Base-by-base conservation (phyloP, 352 stramenopile species). In the Globisporangium polare region DNA sequence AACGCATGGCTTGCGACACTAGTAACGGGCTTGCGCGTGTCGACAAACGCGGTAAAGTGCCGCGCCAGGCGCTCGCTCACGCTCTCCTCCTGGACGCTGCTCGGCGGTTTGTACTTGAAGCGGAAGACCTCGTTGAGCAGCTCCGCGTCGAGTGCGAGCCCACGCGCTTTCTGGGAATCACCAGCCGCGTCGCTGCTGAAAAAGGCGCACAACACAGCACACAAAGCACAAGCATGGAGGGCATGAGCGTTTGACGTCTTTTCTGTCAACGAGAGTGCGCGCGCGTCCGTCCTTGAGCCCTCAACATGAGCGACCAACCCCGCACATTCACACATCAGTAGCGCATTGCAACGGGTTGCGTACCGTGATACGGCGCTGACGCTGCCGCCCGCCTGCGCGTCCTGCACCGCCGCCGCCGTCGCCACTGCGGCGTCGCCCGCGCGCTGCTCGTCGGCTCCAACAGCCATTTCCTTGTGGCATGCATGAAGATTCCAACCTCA, bases 81-180 rank as follows among this genome's bases (percentile, higher is more conserved):
- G 2, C 27, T 35, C 24, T 42, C 65, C 10, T 69, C 52, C 53
- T 83, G 77, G 10, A 52, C 31, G 1, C 64, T 31, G 26, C 64
- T 79, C 9, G 77, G 72, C 3, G 41, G 12, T 42, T 77, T 65
- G 61, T 76, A 60, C 62, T 73, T 74, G 53, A 82, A 83, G 33
- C 72, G 72, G 41, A 86, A 79, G 1, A 83, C 39, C 13, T 63
- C 66, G 42, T 72, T 69, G 8, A 80, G 52, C 2, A 65, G n/a
- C 42, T 27, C 42, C 17, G 42, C 26, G 3, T 54, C 49, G 26
- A 41, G n/a, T 12, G 31, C 26, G 7, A 15, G 12, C 6, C 27
- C 27, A 13, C 42, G 42, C 18, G 8, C 1, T n/a, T 27, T 5
- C n/a, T n/a, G n/a, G n/a, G n/a, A n/a, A n/a, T n/a, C n/a, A n/a